Evolutionary conservation across 2,329 filamentous ascomycete genomes (phyloP).

Genomic region (Xylaria digitata): DNA sequence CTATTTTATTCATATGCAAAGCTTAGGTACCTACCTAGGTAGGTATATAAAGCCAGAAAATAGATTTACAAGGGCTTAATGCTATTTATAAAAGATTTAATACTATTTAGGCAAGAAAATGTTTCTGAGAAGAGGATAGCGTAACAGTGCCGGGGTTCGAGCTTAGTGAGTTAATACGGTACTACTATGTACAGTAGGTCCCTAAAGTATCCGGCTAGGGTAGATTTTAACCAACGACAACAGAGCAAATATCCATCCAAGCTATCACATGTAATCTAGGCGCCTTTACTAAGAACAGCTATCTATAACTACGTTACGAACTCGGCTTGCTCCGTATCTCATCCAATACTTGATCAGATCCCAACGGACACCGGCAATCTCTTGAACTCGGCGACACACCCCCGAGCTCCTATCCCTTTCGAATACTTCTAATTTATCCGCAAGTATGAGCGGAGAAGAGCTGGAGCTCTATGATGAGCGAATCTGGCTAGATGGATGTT

Average conservation of each 20-base stretch:
- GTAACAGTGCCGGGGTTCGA: too few relatives aligned
- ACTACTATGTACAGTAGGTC: too few relatives aligned
- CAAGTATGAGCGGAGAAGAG: slow-evolving; percentile 34
- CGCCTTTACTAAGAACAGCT: too few relatives aligned
- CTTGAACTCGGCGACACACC: not conserved
- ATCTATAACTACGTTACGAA: not conserved
- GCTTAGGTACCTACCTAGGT: too few relatives aligned
- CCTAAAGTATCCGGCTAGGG: not conserved
- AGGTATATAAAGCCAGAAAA: too few relatives aligned
- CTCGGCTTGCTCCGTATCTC: not conserved
- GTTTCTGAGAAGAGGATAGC: too few relatives aligned
- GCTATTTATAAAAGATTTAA: too few relatives aligned
- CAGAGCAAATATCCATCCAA: slow-evolving; percentile 3
- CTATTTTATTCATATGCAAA: too few relatives aligned
- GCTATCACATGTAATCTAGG: not conserved
- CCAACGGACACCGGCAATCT: not conserved
- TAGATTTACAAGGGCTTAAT: too few relatives aligned
- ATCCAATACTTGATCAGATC: not conserved
- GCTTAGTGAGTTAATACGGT: too few relatives aligned
- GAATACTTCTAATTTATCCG: not conserved
- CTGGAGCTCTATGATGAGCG: slow-evolving; percentile 72
- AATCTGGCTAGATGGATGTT: slow-evolving; percentile 99
- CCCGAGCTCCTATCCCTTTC: not conserved
- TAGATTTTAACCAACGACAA: slow-evolving; percentile 2
- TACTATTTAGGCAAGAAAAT: too few relatives aligned